Conservation (phyloP, 2,329 filamentous ascomycete genomes). For the Trichocomaceae sp. region DNA sequence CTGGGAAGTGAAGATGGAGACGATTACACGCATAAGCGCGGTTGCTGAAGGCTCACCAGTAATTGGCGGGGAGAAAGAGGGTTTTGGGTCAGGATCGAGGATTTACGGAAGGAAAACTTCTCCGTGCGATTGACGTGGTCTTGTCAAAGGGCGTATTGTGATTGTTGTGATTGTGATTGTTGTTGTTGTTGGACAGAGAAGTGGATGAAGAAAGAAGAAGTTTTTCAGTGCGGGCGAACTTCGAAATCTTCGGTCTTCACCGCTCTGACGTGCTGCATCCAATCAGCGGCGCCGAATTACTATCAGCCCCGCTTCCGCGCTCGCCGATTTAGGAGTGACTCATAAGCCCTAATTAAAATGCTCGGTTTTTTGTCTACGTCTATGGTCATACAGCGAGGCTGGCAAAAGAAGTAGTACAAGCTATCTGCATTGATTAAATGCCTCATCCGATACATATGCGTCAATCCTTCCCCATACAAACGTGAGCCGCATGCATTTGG, state of each 20-base stretch:
- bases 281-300: slow-evolving; percentile 10
- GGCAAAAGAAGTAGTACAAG: no score
- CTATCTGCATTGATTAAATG: no score
- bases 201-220: slow-evolving; percentile 3
- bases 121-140: neutral
- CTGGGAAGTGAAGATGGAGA: slow-evolving; percentile 81
- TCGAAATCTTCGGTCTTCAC: no score
- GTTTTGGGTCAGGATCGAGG: neutral
- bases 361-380: no score
- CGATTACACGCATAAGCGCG: slow-evolving; percentile 80
- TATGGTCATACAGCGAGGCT: no score
- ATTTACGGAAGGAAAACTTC: neutral
- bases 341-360: neutral
- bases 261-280: slow-evolving; percentile 7
- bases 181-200: neutral
- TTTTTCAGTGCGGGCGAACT: slow-evolving; percentile 5
- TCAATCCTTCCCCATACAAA: no score
- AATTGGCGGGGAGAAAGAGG: neutral
- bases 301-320: neutral
- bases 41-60: slow-evolving; percentile 35
- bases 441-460: no score
- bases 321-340: slow-evolving; percentile 11
- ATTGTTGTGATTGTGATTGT: no score
- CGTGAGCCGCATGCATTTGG: no score
- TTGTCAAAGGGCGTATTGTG: neutral